Base-by-base conservation (phyloP, 768 basidiomycete species). In the Calocera viscosa region DNA sequence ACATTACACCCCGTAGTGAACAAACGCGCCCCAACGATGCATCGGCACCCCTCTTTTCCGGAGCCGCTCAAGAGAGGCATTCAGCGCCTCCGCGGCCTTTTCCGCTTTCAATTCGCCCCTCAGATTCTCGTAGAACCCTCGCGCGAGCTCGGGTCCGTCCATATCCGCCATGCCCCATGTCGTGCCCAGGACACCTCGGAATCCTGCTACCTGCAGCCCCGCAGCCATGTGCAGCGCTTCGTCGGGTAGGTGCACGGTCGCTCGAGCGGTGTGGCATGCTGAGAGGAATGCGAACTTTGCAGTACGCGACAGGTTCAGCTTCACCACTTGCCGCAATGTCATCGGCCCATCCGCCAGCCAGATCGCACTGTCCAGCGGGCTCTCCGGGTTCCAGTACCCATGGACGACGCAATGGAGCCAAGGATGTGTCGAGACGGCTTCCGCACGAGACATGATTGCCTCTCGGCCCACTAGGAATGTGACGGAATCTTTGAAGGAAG, bases 381-480 rank as follows among this genome's bases (percentile, higher is more conserved):
- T 68, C 0, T 63, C 40, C 1, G 49, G 0, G 40, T 73, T 63
- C 10, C 74, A 73, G 0, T 39, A 49, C 0, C 77, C 74, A 22
- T 77, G 76, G 10, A 77, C 78, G 0, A 76, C 76, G 11, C 78
- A 60, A 47, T 77, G 76, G 0, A 71, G 72, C 74, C 75, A 76
- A 16, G 49, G 33, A 16, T 67, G 38, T 10, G 53, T 60, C 53
- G 53, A 26, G 2, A 60, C 53, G 5, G 53, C 53, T 60, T 60
- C 53, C 16, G 53, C 53, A 22, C 53, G 53, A 32, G 53, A 60
- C 14, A 32, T 32, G 53, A 28, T 19, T 7, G 53, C 53, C 30
- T 60, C 53, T 5, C 53, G 11, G 2, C 53, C 53, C 2, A 60
- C 30, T 2, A 60, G 53, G 53, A 60, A 60, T 12, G 53, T 60